These are phyloP conservation scores for Boletus tylopilopsis DNA, from an alignment of 768 basidiomycete species.

Conservation along the genomic window DNA sequence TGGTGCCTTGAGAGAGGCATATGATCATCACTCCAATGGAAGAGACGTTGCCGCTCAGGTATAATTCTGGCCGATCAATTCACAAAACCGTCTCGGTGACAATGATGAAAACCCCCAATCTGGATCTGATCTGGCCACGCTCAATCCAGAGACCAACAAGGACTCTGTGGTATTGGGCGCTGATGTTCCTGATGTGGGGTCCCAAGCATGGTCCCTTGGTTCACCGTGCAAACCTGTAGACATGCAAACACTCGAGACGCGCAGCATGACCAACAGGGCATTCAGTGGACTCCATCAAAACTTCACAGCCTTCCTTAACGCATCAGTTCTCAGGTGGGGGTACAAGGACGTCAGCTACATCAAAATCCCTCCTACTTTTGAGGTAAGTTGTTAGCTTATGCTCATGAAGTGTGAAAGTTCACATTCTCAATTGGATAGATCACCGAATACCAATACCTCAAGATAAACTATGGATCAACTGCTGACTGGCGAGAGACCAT, in stretches of 20 bases:
- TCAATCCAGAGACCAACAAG: no score
- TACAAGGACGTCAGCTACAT: background rate
- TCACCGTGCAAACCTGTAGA: background rate
- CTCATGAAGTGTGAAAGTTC: no score
- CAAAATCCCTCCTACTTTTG: background rate
- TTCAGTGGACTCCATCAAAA: background rate
- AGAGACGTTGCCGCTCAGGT: background rate
- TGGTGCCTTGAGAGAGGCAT: background rate
- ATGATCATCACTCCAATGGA: background rate
- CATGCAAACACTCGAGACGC: background rate
- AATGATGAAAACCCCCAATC: no score
- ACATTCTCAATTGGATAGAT: constrained; percentile 11
- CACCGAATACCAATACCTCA: constrained; percentile 22
- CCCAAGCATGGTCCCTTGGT: background rate
- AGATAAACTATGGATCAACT: constrained; percentile 25
- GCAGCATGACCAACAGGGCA: background rate
- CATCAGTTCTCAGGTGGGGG: background rate
- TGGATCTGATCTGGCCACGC: no score
- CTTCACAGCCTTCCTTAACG: background rate
- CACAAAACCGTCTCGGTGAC: no score
- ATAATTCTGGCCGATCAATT: no score
- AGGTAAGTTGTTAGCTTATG: background rate
- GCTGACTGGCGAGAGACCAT: constrained; percentile 27
- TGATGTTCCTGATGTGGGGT: no score
- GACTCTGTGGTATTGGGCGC: no score